phyloP scores from a whole-genome alignment of 2,329 filamentous ascomycete genomes.

The Ceratocystiopsis minuta region DNA sequence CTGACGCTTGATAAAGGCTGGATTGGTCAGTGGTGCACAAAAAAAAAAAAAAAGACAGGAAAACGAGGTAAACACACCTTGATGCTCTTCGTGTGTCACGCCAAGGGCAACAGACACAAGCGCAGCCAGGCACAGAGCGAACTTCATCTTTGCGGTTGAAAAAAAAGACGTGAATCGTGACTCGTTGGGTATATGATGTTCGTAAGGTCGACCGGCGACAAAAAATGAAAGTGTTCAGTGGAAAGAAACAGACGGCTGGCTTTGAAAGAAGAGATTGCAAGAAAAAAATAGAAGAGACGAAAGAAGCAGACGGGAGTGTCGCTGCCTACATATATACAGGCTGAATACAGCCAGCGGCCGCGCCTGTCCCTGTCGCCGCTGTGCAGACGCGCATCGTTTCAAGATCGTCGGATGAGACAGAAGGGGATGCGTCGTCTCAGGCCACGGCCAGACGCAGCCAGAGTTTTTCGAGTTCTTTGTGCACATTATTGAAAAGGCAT shows the following conservation, averaged over 20 bases:
- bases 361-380: no score
- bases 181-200: constrained; percentile 5
- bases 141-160: constrained; percentile 31
- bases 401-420: no score
- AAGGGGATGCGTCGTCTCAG: no score
- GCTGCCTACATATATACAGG: no score
- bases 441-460: no score
- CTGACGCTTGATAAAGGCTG: constrained; percentile 5
- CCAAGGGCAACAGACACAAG: constrained; percentile 27
- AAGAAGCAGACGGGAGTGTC: no score
- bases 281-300: constrained; percentile 7
- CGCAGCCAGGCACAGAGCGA: constrained; percentile 28
- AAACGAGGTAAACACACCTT: constrained; percentile 8
- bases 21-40: neutral
- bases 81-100: constrained; percentile 9
- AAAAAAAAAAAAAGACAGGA: neutral
- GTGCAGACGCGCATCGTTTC: no score
- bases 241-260: constrained; percentile 12
- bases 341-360: no score
- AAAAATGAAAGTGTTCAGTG: constrained; percentile 11
- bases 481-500: no score
- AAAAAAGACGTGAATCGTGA: constrained; percentile 11
- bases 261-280: constrained; percentile 7
- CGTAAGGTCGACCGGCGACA: constrained; percentile 33
- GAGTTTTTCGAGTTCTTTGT: no score